Base-by-base conservation (phyloP, 78 protist species). In the Polysphondylium violaceum region DNA sequence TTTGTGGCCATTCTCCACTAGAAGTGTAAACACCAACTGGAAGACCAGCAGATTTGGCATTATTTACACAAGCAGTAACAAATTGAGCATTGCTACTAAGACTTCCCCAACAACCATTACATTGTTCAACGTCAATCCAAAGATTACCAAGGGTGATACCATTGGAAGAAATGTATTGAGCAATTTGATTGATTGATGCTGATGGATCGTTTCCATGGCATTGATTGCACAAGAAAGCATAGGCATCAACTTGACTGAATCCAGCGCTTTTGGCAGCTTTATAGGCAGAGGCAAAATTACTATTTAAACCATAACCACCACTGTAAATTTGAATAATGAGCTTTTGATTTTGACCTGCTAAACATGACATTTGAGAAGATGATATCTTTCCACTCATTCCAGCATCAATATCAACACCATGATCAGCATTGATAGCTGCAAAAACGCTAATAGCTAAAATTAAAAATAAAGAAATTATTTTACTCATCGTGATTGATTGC, bases 231-330 rank as follows among this genome's bases (percentile, higher is more conserved):
- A 83, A 44, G 19, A 69, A 83, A 0, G 73, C 79, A 58, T 83
- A 83, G 21, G 69, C n/a, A 69, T 83, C 91, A 43, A 83, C 71
- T 19, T 9, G 44, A 27, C 14, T 9, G 14, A 83, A 50, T 55
- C 91, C 91, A 40, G 73, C 79, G 12, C 38, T 2, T 31, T 64
- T 43, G 16, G 88, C 88, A 79, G 40, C 68, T 41, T 65, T 31
- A 35, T 41, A 9, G 21, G 71, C 91, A 8, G 67, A 17, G 0
- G 60, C 79, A 7, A 69, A n/a, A 25, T 38, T 33, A 2, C 23
- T 7, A 38, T 51, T 56, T 36, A 56, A 65, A 41, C 91, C 91
- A 58, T 83, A 83, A 53, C 91, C 91, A 59, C 90, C 91, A 9
- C 61, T 29, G 81, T 79, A 83, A 33, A 17, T 40, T 69, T 83